Percentiles rank a stretch among this genome's conserved stretches.
Conservation (phyloP, 345 rosid species). For the Noccaea bulbosa region DNA sequence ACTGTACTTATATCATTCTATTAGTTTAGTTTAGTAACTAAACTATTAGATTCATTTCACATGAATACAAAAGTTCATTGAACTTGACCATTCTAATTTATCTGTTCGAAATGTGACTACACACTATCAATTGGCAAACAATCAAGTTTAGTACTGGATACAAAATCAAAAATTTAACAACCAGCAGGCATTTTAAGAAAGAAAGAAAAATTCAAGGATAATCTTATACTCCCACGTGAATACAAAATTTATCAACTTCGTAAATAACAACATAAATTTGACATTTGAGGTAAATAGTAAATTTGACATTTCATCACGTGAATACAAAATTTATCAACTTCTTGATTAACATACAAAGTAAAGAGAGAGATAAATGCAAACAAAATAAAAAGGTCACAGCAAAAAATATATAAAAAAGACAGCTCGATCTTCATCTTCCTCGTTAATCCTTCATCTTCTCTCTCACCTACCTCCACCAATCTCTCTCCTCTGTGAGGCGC, state of each 20-base stretch:
- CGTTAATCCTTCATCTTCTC: conserved; percentile 40
- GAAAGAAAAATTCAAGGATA: too few species aligned
- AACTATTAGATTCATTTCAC: conserved; percentile 13
- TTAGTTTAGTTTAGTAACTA: too few species aligned
- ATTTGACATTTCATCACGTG: conserved; percentile 20
- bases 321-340: conserved; percentile 15
- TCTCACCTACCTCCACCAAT: conserved; percentile 42
- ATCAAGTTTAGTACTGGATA: background rate
- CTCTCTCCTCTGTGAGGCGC: conserved; percentile 21
- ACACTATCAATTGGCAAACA: background rate
- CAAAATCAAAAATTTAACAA: background rate
- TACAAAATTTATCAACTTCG: too few species aligned
- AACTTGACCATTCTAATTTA: conserved; percentile 4
- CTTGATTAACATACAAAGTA: conserved; percentile 4
- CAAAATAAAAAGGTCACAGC: background rate
- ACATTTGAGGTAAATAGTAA: background rate
- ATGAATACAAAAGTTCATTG: conserved; percentile 9
- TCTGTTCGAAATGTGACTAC: conserved; percentile 2
- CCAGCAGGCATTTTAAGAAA: background rate
- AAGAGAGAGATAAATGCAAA: background rate
- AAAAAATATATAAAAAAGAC: conserved; percentile 25
- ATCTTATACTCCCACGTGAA: too few species aligned
- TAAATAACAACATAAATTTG: too few species aligned
- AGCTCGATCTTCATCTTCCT: conserved; percentile 41
- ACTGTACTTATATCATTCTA: too few species aligned